Evolutionary conservation across 495 filamentous ascomycete genomes (phyloP).

Genomic region (Neurospora sp.): DNA sequence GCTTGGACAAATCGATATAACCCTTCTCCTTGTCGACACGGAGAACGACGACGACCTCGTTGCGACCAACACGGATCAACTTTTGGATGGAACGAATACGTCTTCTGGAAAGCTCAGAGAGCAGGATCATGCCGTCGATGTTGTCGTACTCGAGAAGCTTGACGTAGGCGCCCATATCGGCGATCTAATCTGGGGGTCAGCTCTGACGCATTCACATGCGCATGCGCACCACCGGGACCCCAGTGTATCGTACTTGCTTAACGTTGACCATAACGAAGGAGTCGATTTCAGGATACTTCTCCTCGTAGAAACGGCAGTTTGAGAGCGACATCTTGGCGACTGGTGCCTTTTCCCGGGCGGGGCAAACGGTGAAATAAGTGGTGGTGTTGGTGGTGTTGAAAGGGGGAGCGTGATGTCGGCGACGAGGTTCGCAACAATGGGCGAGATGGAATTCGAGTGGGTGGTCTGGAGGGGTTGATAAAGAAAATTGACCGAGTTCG

Average conservation of each 20-base stretch:
- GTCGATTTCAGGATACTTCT: conserved; percentile 84
- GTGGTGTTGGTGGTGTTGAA: neutral
- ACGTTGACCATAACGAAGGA: conserved; percentile 99
- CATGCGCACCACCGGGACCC: conserved; percentile 5
- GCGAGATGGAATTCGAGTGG: neutral
- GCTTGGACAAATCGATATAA: conserved; percentile 98
- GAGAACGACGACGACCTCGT: conserved; percentile 96
- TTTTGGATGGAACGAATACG: conserved; percentile 98
- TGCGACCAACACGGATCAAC: conserved; percentile 92
- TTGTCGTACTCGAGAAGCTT: conserved; percentile 99
- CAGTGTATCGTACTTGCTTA: conserved; percentile 59
- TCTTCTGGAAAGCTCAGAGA: conserved; percentile 89
- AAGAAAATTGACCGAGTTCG: neutral
- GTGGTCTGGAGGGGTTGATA: neutral
- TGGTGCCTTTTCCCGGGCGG: conserved; percentile 12
- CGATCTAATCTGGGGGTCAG: conserved; percentile 52
- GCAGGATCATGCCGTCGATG: conserved; percentile 98
- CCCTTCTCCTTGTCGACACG: conserved; percentile 99
- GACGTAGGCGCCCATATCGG: conserved; percentile 99
- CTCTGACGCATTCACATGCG: conserved; percentile 1
- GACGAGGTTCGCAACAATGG: neutral
- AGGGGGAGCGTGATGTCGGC: neutral
- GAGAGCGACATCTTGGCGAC: conserved; percentile 77
- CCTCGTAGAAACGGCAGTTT: conserved; percentile 98
- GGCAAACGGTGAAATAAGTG: conserved; percentile 8